These are phyloP conservation scores for Emmonsiellopsis sp. DNA, from an alignment of 2,329 filamentous ascomycete genomes.

Conservation along the genomic window DNA sequence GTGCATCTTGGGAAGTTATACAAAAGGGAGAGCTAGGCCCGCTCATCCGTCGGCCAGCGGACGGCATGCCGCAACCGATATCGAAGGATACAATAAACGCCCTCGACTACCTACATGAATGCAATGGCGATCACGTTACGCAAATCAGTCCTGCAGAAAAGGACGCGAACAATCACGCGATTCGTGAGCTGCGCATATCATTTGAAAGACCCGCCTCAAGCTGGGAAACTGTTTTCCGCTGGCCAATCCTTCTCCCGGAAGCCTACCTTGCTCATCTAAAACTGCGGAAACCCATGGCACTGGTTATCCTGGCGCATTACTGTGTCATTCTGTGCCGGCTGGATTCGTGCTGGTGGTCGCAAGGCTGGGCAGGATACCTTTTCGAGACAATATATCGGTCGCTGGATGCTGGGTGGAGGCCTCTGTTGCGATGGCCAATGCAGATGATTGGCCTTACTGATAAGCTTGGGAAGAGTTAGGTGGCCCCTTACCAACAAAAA, in stretches of 20 bases:
- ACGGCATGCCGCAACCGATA: constrained; percentile 7
- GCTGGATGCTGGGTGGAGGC: constrained; percentile 14
- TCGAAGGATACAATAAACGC: constrained; percentile 14
- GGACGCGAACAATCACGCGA: constrained; percentile 15
- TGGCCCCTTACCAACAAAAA: neutral
- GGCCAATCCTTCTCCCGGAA: constrained; percentile 55
- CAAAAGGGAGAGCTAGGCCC: constrained; percentile 15
- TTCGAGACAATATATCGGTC: constrained; percentile 47
- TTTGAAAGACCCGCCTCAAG: constrained; percentile 14
- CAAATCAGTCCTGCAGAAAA: constrained; percentile 13
- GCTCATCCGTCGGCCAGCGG: constrained; percentile 11
- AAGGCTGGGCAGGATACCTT: constrained; percentile 56
- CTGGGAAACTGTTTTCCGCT: constrained; percentile 40
- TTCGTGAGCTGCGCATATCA: constrained; percentile 13
- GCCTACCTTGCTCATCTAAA: constrained; percentile 55
- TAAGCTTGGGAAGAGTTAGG: neutral
- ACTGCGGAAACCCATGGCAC: constrained; percentile 49
- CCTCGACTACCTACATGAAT: constrained; percentile 13
- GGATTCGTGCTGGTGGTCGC: constrained; percentile 57
- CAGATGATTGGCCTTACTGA: constrained; percentile 12
- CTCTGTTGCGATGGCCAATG: constrained; percentile 17
- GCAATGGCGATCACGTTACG: constrained; percentile 13
- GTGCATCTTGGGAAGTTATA: constrained; percentile 15
- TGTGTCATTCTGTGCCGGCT: constrained; percentile 54
- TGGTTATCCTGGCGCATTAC: constrained; percentile 57